These are phyloP conservation scores for Saccharomycopsis synnaedendra DNA, from an alignment of 805 yeast genomes.

Conservation along the genomic window DNA sequence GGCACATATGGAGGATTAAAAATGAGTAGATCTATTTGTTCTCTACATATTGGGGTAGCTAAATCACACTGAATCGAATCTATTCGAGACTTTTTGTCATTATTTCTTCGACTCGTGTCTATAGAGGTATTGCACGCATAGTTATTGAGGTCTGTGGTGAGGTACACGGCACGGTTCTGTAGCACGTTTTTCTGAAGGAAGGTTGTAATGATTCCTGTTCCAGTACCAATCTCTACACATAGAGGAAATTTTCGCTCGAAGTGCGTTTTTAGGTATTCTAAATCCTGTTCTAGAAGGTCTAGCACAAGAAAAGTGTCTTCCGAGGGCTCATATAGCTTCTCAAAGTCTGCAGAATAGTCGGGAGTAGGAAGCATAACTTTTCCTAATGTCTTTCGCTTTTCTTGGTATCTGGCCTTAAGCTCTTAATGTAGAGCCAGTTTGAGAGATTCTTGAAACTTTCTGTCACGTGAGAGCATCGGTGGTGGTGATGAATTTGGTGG, in stretches of 20 bases:
- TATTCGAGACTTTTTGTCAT: conserved; percentile 19
- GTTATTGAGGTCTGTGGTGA: conserved; percentile 76
- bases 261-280: conserved; percentile 19
- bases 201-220: conserved; percentile 82
- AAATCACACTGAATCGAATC: conserved; percentile 50
- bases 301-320: conserved; percentile 83
- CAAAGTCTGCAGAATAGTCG: conserved; percentile 42
- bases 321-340: conserved; percentile 86
- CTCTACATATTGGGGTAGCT: conserved; percentile 34
- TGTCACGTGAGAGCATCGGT: background rate
- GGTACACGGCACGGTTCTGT: conserved; percentile 32
- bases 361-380: conserved; percentile 74
- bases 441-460: background rate
- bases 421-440: background rate
- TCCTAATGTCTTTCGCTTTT: no score
- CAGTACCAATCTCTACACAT: conserved; percentile 80
- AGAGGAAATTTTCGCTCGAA: conserved; percentile 29
- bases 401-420: background rate
- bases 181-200: conserved; percentile 52
- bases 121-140: conserved; percentile 52
- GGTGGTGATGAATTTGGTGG: no score
- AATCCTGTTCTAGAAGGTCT: conserved; percentile 66
- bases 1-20: conserved; percentile 99
- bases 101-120: conserved; percentile 29
- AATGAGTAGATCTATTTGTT: conserved; percentile 56